Percentiles rank a stretch among this genome's conserved stretches.
Conservation (phyloP, 1,284 basidiomycete genomes). For the Moniliella sp. region DNA sequence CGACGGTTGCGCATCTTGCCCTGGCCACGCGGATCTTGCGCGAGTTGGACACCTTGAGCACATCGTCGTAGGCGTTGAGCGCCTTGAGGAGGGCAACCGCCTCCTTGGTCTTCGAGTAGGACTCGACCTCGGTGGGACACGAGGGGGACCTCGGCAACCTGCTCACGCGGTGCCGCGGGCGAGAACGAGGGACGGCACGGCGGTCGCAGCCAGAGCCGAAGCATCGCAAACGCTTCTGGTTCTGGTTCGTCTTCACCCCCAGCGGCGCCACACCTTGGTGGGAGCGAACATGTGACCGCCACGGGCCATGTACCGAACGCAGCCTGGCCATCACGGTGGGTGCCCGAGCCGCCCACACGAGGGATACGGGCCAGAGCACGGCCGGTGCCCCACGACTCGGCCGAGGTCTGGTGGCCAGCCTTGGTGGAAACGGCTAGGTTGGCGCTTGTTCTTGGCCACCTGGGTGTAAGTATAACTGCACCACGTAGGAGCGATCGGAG, state of each 20-base stretch:
- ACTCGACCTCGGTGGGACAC: constrained; percentile 66
- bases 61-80: constrained; percentile 62
- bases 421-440: constrained; percentile 84
- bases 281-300: constrained; percentile 99
- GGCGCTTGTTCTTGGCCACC: constrained; percentile 93
- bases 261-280: constrained; percentile 97
- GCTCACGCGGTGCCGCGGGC: constrained; percentile 99
- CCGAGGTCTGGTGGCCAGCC: constrained; percentile 95
- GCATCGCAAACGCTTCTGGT: constrained; percentile 95
- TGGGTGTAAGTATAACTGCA: constrained; percentile 96
- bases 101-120: constrained; percentile 86
- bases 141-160: constrained; percentile 87
- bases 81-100: constrained; percentile 78
- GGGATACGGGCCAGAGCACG: constrained; percentile 99
- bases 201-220: constrained; percentile 90
- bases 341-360: constrained; percentile 96
- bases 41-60: constrained; percentile 89
- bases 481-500: constrained; percentile 95
- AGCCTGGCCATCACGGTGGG: constrained; percentile 94
- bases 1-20: constrained; percentile 94
- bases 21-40: constrained; percentile 85
- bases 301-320: constrained; percentile 50
- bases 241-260: constrained; percentile 99
- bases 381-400: constrained; percentile 99
- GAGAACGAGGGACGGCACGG: constrained; percentile 89